phyloP scores from a whole-genome alignment of 176 grass and related monocot species.

The Pontederia paniculata region DNA sequence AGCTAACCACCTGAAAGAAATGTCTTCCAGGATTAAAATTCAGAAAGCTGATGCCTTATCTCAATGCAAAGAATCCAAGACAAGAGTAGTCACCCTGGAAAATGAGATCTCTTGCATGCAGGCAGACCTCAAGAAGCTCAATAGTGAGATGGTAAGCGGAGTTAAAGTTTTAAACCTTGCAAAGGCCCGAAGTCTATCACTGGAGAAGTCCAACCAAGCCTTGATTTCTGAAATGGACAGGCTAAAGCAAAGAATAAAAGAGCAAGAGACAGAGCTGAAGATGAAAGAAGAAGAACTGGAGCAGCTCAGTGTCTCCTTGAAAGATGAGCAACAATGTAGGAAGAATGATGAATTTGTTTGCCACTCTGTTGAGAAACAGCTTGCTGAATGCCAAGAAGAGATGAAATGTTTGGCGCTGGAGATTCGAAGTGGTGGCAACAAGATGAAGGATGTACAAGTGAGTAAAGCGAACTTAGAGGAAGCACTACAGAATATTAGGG shows the following conservation, averaged over 20 bases:
- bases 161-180: constrained; percentile 42
- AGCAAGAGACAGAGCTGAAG: constrained; percentile 15
- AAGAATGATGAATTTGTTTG: constrained; percentile 62
- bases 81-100: constrained; percentile 48
- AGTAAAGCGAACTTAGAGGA: constrained; percentile 22
- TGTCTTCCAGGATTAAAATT: constrained; percentile 40
- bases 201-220: constrained; percentile 52
- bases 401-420: constrained; percentile 12
- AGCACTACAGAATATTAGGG: constrained; percentile 40
- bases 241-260: constrained; percentile 30
- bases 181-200: constrained; percentile 35
- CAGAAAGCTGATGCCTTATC: constrained; percentile 53
- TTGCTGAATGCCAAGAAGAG: constrained; percentile 10
- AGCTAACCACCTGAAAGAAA: constrained; percentile 46
- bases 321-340: constrained; percentile 58
- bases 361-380: constrained; percentile 27
- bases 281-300: constrained; percentile 63
- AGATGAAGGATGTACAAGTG: constrained; percentile 3
- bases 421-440: constrained; percentile 41
- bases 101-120: constrained; percentile 64
- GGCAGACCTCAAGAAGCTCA: constrained; percentile 60
- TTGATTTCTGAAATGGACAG: constrained; percentile 52
- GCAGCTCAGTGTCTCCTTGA: constrained; percentile 61
- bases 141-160: constrained; percentile 62
- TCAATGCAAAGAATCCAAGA: constrained; percentile 57